phyloP scores from a whole-genome alignment of 2,329 filamentous ascomycete species.

The Huntiella savannae region DNA sequence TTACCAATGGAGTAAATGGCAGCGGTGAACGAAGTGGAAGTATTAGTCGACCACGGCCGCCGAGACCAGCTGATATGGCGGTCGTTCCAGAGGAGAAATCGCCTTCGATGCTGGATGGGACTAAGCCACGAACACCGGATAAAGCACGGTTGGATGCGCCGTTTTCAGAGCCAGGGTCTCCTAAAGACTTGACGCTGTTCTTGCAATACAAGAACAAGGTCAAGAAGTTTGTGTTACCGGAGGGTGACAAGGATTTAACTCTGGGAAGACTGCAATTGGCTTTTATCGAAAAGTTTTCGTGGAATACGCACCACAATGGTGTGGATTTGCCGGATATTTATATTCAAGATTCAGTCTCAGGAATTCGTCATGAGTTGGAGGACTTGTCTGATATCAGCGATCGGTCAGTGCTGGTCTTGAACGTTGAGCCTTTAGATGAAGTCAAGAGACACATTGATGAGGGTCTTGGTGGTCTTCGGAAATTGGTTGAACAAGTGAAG shows the following conservation, averaged over 20 bases:
- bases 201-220: constrained; percentile 93
- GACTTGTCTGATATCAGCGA: constrained; percentile 89
- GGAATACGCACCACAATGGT: constrained; percentile 92
- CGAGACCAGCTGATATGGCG: not conserved
- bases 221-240: constrained; percentile 80
- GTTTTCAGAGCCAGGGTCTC: constrained; percentile 41
- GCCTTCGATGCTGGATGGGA: not conserved
- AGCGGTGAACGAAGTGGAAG: constrained; percentile 3
- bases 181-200: constrained; percentile 83
- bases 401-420: constrained; percentile 81
- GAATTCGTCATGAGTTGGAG: constrained; percentile 90
- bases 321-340: constrained; percentile 91
- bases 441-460: constrained; percentile 95
- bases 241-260: constrained; percentile 67
- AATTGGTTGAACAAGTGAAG: constrained; percentile 71
- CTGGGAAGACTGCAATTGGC: constrained; percentile 79
- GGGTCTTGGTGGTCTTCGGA: constrained; percentile 59
- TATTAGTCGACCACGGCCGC: not conserved
- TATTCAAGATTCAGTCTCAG: constrained; percentile 87
- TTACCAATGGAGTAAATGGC: constrained; percentile 1
- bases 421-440: constrained; percentile 83
- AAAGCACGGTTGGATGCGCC: constrained; percentile 26
- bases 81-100: not conserved
- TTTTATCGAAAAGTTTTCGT: constrained; percentile 98
- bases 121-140: constrained; percentile 12